Evolutionary conservation across 495 filamentous ascomycete genomes (phyloP).

Genomic region (Penicillium silybi): DNA sequence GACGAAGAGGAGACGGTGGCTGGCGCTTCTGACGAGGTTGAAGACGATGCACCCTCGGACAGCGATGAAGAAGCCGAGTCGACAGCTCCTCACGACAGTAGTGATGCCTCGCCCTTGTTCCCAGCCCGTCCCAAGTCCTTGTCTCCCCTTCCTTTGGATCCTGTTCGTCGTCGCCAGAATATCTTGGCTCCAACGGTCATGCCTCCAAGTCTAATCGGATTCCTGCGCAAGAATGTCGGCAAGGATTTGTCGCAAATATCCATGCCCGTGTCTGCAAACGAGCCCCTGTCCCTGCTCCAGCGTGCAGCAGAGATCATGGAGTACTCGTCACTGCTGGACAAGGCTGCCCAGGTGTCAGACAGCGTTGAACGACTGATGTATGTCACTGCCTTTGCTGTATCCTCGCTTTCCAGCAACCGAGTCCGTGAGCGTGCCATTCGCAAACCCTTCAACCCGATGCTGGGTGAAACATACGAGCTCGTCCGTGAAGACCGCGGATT

Average conservation of each 20-base stretch:
- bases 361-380: slow-evolving; percentile 70
- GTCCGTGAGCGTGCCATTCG: slow-evolving; percentile 88
- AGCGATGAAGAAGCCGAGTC: slow-evolving; percentile 54
- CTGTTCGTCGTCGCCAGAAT: slow-evolving; percentile 62
- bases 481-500: slow-evolving; percentile 86
- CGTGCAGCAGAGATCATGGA: slow-evolving; percentile 84
- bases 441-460: slow-evolving; percentile 97
- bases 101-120: slow-evolving; percentile 55
- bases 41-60: slow-evolving; percentile 40
- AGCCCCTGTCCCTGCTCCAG: slow-evolving; percentile 84
- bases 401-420: slow-evolving; percentile 70
- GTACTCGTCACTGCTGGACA: slow-evolving; percentile 79
- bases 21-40: slow-evolving; percentile 27
- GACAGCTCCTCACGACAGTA: slow-evolving; percentile 32
- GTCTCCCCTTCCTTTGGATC: slow-evolving; percentile 68
- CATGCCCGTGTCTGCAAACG: slow-evolving; percentile 96
- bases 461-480: slow-evolving; percentile 93
- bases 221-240: slow-evolving; percentile 95
- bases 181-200: slow-evolving; percentile 67
- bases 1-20: slow-evolving; percentile 39
- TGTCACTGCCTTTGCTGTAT: slow-evolving; percentile 87
- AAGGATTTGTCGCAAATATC: slow-evolving; percentile 94
- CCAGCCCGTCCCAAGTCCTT: slow-evolving; percentile 71
- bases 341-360: slow-evolving; percentile 56
- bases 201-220: slow-evolving; percentile 87